A percentile compares a stretch with the other conserved stretches of the same genome.
These are phyloP conservation scores for Apiospora marii DNA, from an alignment of 2,329 filamentous ascomycete genomes.

Conservation along the genomic window DNA sequence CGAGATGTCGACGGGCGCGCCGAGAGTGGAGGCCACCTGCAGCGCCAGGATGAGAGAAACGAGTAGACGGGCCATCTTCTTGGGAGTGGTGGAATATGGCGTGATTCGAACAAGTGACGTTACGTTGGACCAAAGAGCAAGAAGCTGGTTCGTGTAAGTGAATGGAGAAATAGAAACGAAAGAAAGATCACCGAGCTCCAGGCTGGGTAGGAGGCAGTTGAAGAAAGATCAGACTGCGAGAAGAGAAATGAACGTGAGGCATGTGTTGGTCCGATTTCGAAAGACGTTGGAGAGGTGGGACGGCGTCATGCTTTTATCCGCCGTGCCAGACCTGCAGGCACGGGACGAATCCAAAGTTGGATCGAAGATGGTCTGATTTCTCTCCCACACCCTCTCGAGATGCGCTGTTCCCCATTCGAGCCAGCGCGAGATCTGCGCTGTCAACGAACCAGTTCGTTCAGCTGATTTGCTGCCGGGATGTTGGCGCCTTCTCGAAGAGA, in stretches of 20 bases:
- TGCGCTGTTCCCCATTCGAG: background rate
- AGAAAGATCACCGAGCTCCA: background rate
- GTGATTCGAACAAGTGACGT: background rate
- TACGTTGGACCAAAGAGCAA: background rate
- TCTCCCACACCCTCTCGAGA: background rate
- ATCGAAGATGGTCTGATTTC: background rate
- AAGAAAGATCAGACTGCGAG: background rate
- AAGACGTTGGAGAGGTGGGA: background rate
- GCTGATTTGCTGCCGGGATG: background rate
- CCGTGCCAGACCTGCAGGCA: background rate
- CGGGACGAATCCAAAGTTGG: background rate
- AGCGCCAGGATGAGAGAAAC: background rate
- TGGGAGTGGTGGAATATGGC: background rate
- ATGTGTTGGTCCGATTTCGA: background rate
- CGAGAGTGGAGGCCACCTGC: background rate
- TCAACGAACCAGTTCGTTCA: too few species aligned
- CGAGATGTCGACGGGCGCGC: background rate
- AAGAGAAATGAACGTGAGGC: background rate
- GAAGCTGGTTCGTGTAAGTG: background rate
- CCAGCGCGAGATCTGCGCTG: too few species aligned
- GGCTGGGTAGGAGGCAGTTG: slow-evolving; percentile 1
- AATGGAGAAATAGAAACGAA: background rate
- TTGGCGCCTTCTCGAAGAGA: background rate
- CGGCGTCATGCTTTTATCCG: background rate
- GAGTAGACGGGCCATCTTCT: background rate